A percentile compares a stretch with the other conserved stretches of the same genome.
phyloP scores from a whole-genome alignment of 73 alveolate genomes.

The Paraurostyla sp. region DNA sequence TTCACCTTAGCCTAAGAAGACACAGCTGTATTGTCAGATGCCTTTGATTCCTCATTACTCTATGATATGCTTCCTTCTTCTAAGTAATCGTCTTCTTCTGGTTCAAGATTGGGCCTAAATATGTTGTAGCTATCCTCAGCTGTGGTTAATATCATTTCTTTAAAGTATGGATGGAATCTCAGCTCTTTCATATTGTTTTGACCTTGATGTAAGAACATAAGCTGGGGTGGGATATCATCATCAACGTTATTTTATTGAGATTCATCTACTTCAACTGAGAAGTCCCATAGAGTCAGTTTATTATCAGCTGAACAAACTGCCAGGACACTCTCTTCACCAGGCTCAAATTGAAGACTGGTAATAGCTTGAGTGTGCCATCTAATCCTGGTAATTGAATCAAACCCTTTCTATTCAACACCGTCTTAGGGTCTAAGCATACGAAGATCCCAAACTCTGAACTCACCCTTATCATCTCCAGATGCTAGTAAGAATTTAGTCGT shows the following conservation, averaged over 20 bases:
- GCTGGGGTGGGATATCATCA: constrained; percentile 92
- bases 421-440: constrained; percentile 63
- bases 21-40: background rate
- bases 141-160: constrained; percentile 83
- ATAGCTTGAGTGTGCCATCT: constrained; percentile 96
- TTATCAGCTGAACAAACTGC: constrained; percentile 94
- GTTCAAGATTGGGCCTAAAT: constrained; percentile 90
- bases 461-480: constrained; percentile 93
- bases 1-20: background rate
- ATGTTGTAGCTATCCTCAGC: constrained; percentile 94
- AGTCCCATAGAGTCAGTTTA: constrained; percentile 93
- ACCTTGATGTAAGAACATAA: constrained; percentile 94
- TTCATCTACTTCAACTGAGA: constrained; percentile 94
- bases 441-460: constrained; percentile 95
- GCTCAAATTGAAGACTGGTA: constrained; percentile 90
- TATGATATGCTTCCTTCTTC: background rate
- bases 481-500: constrained; percentile 85
- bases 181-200: constrained; percentile 91
- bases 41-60: background rate
- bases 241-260: constrained; percentile 76
- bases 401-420: background rate
- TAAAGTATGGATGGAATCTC: constrained; percentile 90
- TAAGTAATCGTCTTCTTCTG: constrained; percentile 75
- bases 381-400: constrained; percentile 86
- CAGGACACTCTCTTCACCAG: constrained; percentile 89